Evolutionary conservation across 805 yeast species (phyloP), one percentile per base, ranked within the genome.

Genomic region (Candida tallmaniae): DNA sequence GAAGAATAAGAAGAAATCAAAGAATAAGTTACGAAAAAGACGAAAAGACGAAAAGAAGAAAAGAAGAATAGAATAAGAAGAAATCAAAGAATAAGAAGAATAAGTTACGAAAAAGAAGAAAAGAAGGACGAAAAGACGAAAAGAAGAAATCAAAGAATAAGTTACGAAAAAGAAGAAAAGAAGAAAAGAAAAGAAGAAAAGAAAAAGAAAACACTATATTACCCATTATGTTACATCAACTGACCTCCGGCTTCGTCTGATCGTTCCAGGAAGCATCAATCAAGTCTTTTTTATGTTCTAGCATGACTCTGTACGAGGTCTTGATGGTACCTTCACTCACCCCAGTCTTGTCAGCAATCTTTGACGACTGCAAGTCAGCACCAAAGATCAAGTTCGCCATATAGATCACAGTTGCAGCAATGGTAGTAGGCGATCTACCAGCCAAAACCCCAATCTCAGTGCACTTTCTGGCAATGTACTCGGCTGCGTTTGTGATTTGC

Each of bases 311-410:
- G 56, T 87, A 93, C 28, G 93, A 80, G 2, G 96, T 85, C 58
- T 93, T 87, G 49, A 93, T 89, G 1, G 98, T 93, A 46, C 97
- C 97, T 55, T 93, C 98, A 50, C 95, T 84, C 13, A 93, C 97
- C 47, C 96, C 97, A 12, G 96, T 77, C 48, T 84, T 84, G 47
- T 87, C 96, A 9, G 95, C 85, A 37, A 93, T 90, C 51, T 78
- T 83, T 2, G 82, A 63, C 0, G 96, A 89, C 3, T 83, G 68
- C 23, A 86, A 67, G 33, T 78, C 83, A 23, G 81, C 80, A 29
- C 83, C 83, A 56, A 89, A 89, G n/a, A 93, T 64, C n/a, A 85
- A 66, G 4, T 90, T 83, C 5, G 96, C 85, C 84, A 93, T 81
- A 62, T 90, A 93, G 31, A 93, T 90, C 4, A 93, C 95, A 1